A percentile compares a stretch with the other conserved stretches of the same genome.
Evolutionary conservation across 345 rosid genomes (phyloP).

Genomic region (Gossypium arboreum): DNA sequence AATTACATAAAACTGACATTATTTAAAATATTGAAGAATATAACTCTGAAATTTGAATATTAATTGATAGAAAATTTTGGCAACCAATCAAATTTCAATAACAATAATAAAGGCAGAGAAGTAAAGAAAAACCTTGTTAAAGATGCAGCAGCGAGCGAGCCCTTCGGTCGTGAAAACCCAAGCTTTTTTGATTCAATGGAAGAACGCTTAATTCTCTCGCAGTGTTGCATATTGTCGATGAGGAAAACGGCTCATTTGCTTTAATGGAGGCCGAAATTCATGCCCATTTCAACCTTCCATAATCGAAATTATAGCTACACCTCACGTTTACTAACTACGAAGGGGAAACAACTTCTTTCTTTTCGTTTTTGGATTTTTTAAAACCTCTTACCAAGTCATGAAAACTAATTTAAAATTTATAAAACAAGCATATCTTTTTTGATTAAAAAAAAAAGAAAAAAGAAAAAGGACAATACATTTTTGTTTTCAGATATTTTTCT

Average conservation of each 20-base stretch:
- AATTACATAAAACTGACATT: neutral
- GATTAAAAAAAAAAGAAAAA: too few species aligned
- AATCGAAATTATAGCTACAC: slow-evolving; percentile 5
- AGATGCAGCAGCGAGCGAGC: neutral
- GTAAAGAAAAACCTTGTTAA: neutral
- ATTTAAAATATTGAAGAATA: neutral
- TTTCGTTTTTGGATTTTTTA: too few species aligned
- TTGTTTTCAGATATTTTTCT: too few species aligned
- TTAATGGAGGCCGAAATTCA: slow-evolving; percentile 3
- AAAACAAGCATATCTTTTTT: too few species aligned
- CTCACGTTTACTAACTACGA: neutral
- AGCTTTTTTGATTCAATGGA: neutral
- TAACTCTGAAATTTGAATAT: neutral
- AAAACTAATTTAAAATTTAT: too few species aligned
- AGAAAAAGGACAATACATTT: too few species aligned
- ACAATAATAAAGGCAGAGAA: neutral
- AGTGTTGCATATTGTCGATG: neutral
- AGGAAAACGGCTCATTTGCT: neutral
- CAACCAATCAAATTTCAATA: neutral
- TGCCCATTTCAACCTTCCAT: neutral
- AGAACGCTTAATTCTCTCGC: neutral
- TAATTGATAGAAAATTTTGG: too few species aligned
- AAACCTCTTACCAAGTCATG: too few species aligned
- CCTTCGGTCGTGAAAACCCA: neutral
- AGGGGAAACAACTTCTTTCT: too few species aligned